Evolutionary conservation across 139 green algal species (phyloP).

Genomic region (Auxenochlorella pyrenoidosa): DNA sequence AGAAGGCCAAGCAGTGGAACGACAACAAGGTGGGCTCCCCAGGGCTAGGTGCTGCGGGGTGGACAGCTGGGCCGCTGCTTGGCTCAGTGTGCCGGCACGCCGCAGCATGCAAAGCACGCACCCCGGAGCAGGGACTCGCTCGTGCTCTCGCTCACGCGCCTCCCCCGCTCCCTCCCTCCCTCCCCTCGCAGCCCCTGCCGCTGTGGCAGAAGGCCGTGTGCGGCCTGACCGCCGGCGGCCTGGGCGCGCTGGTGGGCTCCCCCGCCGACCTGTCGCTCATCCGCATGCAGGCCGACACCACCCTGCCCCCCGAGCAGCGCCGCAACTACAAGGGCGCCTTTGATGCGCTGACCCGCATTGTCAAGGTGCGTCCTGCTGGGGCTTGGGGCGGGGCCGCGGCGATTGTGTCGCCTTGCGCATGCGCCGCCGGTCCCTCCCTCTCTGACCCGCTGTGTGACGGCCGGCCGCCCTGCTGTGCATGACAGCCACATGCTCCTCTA

Average conservation of each 20-base stretch:
- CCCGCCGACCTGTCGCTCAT: conserved; percentile 98
- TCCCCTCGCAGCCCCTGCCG: conserved; percentile 69
- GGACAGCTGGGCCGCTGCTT: neutral
- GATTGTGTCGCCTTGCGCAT: no score
- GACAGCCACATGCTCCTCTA: no score
- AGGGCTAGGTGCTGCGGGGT: neutral
- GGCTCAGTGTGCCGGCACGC: neutral
- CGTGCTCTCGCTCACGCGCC: neutral
- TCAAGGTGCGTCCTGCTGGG: conserved; percentile 43
- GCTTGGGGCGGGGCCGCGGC: no score
- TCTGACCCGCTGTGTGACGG: no score
- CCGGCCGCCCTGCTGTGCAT: no score
- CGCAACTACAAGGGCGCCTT: conserved; percentile 86
- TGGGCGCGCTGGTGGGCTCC: conserved; percentile 94
- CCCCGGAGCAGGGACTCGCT: neutral
- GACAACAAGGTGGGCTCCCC: conserved; percentile 56
- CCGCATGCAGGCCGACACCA: conserved; percentile 97
- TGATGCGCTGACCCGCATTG: conserved; percentile 82
- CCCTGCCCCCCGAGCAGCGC: conserved; percentile 80
- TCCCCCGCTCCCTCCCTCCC: neutral
- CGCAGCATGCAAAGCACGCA: neutral
- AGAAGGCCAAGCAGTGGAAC: conserved; percentile 62
- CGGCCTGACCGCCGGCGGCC: conserved; percentile 91
- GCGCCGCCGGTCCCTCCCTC: no score
- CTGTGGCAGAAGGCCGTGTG: conserved; percentile 89